These are phyloP conservation scores for Schoenoplectus triqueter DNA, from an alignment of 202 grass and related monocot species.

Conservation along the genomic window DNA sequence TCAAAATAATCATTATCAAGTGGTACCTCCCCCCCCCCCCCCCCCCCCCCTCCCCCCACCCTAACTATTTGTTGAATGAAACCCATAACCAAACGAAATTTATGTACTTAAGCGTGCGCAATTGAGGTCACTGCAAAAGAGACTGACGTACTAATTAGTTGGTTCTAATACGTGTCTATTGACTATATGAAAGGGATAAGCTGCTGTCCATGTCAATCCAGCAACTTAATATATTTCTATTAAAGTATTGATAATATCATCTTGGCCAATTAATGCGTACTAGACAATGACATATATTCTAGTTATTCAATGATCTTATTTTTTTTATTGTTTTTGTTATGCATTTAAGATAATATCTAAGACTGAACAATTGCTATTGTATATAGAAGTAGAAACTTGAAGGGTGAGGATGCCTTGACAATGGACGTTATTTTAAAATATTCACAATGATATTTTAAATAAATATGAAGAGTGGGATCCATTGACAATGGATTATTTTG, in stretches of 20 bases:
- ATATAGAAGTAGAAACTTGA: neutral
- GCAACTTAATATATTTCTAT: neutral
- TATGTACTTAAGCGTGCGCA: conserved; percentile 1
- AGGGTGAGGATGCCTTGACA: too few relatives aligned
- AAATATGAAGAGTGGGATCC: too few relatives aligned
- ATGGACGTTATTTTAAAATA: too few relatives aligned
- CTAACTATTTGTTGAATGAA: neutral
- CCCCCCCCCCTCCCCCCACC: too few relatives aligned
- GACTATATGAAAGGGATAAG: neutral
- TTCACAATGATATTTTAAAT: too few relatives aligned
- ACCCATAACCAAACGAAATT: neutral
- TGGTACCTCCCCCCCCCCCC: too few relatives aligned
- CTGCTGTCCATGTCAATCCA: neutral
- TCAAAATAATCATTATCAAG: too few relatives aligned
- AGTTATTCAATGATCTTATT: neutral
- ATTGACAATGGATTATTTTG: too few relatives aligned
- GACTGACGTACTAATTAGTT: neutral
- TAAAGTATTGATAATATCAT: neutral
- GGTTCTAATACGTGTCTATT: neutral
- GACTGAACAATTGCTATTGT: neutral
- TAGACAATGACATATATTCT: neutral
- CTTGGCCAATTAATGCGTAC: neutral
- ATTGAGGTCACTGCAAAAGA: neutral
- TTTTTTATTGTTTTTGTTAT: neutral
- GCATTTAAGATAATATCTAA: neutral